Evolutionary conservation across 768 basidiomycete genomes (phyloP), one percentile per base, ranked within the genome.

Genomic region (Auricularia auricula-judae): DNA sequence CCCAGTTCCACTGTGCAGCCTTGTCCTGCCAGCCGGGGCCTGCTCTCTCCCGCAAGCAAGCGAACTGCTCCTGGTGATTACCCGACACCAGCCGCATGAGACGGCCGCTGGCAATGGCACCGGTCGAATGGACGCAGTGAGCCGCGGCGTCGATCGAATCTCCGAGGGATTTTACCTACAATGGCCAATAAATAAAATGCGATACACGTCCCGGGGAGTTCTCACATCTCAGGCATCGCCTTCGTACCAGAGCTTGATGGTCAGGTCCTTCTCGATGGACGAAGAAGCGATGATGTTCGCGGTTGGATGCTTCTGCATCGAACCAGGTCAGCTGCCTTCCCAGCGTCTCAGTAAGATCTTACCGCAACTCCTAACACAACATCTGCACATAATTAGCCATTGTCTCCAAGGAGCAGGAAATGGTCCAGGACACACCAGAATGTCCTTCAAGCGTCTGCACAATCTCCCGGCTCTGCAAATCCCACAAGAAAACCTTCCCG

Each of bases 191-290:
- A 42, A 42, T 7, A 14, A 42, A 7, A 42, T 7, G 12, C 39
- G 2, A 7, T 8, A 14, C 8, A 42, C 1, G 12, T 8, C 39
- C 12, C 12, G 39, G 39, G 12, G 12, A 14, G 12, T 42, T 8
- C 39, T 7, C 39, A 42, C 39, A 42, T 42, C 8, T 42, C 39
- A 42, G 39, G 39, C 39, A 42, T 61, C 42, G 14, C 66, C 67
- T 70, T 89, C 86, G 64, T 80, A 77, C 94, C 94, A 97, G 16
- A 98, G 69, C 63, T 87, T 82, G 70, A 98, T 89, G 3, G 86
- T 86, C 66, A 90, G 75, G 69, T 96, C 94, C 68, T 92, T 92
- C 69, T 94, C 93, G 82, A 91, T 86, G 10, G 87, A 84, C n/a
- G 90, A 91, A 3, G 92, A 91, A 5, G 92, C 94, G 67, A 98